These are phyloP conservation scores for Pulveroboletus sp. DNA, from an alignment of 768 basidiomycete species.

Conservation along the genomic window DNA sequence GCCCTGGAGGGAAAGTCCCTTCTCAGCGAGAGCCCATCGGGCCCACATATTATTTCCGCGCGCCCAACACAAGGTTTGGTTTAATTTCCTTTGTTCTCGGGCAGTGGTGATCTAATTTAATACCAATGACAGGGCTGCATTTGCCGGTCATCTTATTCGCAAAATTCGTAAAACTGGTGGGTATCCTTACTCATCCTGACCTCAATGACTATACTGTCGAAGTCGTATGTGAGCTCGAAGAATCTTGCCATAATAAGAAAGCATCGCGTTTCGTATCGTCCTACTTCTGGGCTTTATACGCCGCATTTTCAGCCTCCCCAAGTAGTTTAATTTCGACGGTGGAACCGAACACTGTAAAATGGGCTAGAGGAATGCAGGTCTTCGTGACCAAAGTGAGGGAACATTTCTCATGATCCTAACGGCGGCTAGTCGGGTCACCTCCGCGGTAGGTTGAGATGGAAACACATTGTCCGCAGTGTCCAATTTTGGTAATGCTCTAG, in stretches of 20 bases:
- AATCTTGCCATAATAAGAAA: constrained; percentile 69
- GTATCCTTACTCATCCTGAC: constrained; percentile 75
- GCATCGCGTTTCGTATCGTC: constrained; percentile 81
- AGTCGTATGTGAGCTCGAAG: constrained; percentile 67
- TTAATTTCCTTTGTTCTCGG: constrained; percentile 7
- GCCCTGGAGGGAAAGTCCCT: constrained; percentile 70
- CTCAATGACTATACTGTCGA: constrained; percentile 64
- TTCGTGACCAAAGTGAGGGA: constrained; percentile 13
- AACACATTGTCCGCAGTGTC: constrained; percentile 8
- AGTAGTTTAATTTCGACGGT: constrained; percentile 53
- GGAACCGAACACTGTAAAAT: constrained; percentile 53
- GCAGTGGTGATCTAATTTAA: constrained; percentile 10
- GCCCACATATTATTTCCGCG: constrained; percentile 70
- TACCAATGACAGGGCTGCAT: constrained; percentile 58
- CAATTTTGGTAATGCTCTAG: constrained; percentile 36
- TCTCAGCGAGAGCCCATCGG: constrained; percentile 68
- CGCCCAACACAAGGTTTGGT: constrained; percentile 62
- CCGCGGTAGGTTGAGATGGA: constrained; percentile 42
- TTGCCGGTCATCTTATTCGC: constrained; percentile 72
- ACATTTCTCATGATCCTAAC: constrained; percentile 2
- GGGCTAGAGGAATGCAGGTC: constrained; percentile 72
- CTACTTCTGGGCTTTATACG: constrained; percentile 85
- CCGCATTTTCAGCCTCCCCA: constrained; percentile 87
- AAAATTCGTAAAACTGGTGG: constrained; percentile 68
- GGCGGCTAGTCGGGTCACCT: constrained; percentile 44